Evolutionary conservation across 345 rosid species (phyloP).

Genomic region (Brassica juncea): DNA sequence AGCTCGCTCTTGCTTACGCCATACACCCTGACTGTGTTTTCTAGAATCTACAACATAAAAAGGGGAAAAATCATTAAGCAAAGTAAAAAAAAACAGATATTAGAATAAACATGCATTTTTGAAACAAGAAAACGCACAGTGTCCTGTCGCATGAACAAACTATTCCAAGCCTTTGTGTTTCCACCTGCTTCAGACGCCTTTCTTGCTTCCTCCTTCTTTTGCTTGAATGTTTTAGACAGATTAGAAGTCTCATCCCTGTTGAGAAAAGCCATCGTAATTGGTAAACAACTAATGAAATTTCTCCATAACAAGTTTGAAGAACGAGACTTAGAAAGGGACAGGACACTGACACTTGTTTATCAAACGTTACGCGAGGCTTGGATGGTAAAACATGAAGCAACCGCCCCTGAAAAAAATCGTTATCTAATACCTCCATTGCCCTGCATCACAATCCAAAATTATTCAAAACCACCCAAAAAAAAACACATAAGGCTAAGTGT

Average conservation of each 20-base stretch:
- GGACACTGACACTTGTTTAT: conserved; percentile 58
- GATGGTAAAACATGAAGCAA: conserved; percentile 87
- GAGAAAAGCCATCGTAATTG: conserved; percentile 18
- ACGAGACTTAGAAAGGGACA: not conserved
- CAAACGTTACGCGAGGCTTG: conserved; percentile 48
- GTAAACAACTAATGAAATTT: conserved; percentile 24
- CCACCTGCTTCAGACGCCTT: conserved; percentile 93
- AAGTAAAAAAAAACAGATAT: conserved; percentile 5
- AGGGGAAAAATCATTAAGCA: not conserved
- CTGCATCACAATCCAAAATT: conserved; percentile 48
- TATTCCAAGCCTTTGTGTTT: conserved; percentile 89
- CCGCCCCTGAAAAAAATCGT: conserved; percentile 84
- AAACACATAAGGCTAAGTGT: not conserved
- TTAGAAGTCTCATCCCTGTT: conserved; percentile 41
- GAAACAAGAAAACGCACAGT: conserved; percentile 54
- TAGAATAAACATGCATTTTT: conserved; percentile 3
- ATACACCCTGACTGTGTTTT: conserved; percentile 76
- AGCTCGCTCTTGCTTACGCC: conserved; percentile 92
- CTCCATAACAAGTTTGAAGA: conserved; percentile 16
- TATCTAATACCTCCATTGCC: conserved; percentile 77
- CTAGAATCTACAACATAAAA: conserved; percentile 61
- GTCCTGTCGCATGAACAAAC: conserved; percentile 87
- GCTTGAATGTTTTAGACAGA: conserved; percentile 70
- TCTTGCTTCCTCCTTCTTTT: conserved; percentile 72
- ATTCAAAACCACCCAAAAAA: not conserved